Percentiles rank a stretch among this genome's conserved stretches.
These are phyloP conservation scores for Yamadazyma atmosphaerica DNA, from an alignment of 1,139 yeast genomes.

Conservation along the genomic window DNA sequence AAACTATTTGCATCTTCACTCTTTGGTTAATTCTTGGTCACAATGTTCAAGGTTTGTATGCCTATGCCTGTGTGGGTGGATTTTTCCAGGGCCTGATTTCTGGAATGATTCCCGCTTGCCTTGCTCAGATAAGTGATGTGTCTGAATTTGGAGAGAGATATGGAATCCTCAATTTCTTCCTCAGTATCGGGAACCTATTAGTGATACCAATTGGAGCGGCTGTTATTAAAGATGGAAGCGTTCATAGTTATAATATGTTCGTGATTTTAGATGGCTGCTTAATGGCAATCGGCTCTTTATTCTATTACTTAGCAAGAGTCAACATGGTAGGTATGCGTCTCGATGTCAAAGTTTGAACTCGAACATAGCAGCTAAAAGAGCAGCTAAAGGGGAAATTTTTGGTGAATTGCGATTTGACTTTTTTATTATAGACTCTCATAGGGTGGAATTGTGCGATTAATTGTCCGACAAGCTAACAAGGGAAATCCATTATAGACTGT, in stretches of 20 bases:
- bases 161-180: slow-evolving; percentile 35
- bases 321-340: slow-evolving; percentile 22
- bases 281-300: slow-evolving; percentile 20
- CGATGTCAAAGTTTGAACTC: slow-evolving; percentile 19
- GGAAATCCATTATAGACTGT: no score
- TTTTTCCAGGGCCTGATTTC: slow-evolving; percentile 36
- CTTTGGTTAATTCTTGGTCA: slow-evolving; percentile 59
- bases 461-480: no score
- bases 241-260: slow-evolving; percentile 24
- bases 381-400: no score
- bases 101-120: slow-evolving; percentile 36
- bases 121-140: slow-evolving; percentile 28
- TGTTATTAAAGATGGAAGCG: slow-evolving; percentile 39
- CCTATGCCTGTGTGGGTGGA: slow-evolving; percentile 51
- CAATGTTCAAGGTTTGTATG: slow-evolving; percentile 36
- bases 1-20: slow-evolving; percentile 38
- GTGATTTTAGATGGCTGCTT: slow-evolving; percentile 25
- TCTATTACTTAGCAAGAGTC: slow-evolving; percentile 23
- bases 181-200: slow-evolving; percentile 39
- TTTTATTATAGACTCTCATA: no score
- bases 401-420: no score
- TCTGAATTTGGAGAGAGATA: slow-evolving; percentile 38
- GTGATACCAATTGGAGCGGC: slow-evolving; percentile 54
- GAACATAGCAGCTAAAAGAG: no score
- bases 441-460: no score